Conservation (phyloP, 176 grass and related monocot genomes). For the Rhynchospora tenuis region DNA sequence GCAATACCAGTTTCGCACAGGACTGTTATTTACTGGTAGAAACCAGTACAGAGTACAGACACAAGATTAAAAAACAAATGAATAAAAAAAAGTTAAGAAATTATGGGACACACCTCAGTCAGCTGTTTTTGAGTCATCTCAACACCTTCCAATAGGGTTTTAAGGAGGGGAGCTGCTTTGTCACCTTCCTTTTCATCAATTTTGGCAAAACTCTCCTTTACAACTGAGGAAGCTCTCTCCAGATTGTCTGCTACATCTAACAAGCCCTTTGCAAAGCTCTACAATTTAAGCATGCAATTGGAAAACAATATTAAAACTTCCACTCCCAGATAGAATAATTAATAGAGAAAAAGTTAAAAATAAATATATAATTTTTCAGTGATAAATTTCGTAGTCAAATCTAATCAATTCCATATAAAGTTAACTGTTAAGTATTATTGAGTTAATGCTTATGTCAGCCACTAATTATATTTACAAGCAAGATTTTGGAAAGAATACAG, state of each 20-base stretch:
- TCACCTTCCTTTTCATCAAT: conserved; percentile 21
- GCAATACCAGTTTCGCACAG: no score
- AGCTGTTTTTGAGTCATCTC: conserved; percentile 45
- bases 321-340: neutral
- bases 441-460: neutral
- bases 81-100: neutral
- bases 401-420: neutral
- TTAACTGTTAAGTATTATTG: neutral
- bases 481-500: neutral
- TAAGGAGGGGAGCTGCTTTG: conserved; percentile 31
- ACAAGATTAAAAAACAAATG: neutral
- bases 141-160: conserved; percentile 37
- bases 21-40: neutral
- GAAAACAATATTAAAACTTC: neutral
- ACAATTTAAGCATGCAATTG: neutral
- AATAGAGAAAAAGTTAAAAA: neutral
- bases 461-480: neutral
- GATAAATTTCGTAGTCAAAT: neutral
- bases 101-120: conserved; percentile 8
- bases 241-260: conserved; percentile 40
- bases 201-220: conserved; percentile 39
- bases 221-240: conserved; percentile 37
- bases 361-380: neutral
- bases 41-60: neutral
- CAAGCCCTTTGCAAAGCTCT: conserved; percentile 37